These are phyloP conservation scores for Leccinellum albellum DNA, from an alignment of 768 basidiomycete species.

Conservation along the genomic window DNA sequence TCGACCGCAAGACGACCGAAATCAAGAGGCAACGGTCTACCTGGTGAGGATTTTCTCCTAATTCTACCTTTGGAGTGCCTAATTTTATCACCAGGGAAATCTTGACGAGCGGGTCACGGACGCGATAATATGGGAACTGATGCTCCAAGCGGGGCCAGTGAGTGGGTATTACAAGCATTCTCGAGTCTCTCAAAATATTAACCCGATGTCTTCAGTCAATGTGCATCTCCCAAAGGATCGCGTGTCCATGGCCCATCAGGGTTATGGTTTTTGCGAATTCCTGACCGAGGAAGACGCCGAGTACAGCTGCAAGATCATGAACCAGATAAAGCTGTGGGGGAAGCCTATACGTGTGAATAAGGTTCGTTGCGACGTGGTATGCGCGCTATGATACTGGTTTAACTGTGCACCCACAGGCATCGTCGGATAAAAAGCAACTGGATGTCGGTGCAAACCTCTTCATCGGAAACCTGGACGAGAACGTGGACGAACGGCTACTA, in stretches of 20 bases:
- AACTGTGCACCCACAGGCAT: slow-evolving; percentile 37
- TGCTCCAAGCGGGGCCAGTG: slow-evolving; percentile 97
- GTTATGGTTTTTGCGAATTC: slow-evolving; percentile 99
- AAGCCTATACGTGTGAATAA: slow-evolving; percentile 99
- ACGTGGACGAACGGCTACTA: slow-evolving; percentile 87
- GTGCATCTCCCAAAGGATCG: slow-evolving; percentile 83
- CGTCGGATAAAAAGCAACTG: slow-evolving; percentile 89
- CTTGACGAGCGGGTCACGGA: slow-evolving; percentile 94
- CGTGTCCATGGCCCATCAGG: slow-evolving; percentile 97
- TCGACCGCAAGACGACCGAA: slow-evolving; percentile 80
- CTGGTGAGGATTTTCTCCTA: slow-evolving; percentile 43
- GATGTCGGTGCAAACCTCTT: slow-evolving; percentile 86
- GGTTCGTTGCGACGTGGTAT: slow-evolving; percentile 45
- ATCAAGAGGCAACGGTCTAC: slow-evolving; percentile 90
- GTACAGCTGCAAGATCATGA: slow-evolving; percentile 99
- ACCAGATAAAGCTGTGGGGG: slow-evolving; percentile 98
- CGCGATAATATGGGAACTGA: slow-evolving; percentile 95
- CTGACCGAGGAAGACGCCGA: slow-evolving; percentile 98
- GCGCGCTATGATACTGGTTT: slow-evolving; percentile 6
- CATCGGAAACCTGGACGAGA: slow-evolving; percentile 84
- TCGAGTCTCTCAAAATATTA: neutral
- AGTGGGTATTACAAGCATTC: slow-evolving; percentile 50
- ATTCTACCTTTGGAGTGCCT: neutral
- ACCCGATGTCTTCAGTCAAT: neutral
- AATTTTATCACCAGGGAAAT: slow-evolving; percentile 64